A percentile compares a stretch with the other conserved stretches of the same genome.
Conservation (phyloP, 306 rosid genomes). For the Rosa rugosa region DNA sequence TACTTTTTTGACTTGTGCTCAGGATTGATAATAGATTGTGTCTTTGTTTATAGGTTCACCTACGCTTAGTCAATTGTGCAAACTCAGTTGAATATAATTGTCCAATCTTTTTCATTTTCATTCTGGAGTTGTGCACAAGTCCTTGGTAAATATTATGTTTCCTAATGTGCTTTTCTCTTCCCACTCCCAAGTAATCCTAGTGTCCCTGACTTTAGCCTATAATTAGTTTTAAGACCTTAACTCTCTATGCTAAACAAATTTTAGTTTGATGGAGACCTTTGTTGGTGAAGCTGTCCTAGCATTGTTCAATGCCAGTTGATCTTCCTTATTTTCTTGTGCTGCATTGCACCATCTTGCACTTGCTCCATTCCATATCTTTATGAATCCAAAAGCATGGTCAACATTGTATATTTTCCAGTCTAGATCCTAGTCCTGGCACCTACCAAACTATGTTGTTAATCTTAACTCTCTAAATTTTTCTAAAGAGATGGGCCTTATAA, state of each 20-base stretch:
- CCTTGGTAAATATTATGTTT: background rate
- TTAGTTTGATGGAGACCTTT: background rate
- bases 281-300: background rate
- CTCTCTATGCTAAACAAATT: background rate
- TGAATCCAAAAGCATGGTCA: background rate
- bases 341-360: background rate
- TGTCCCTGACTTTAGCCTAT: background rate
- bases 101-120: background rate
- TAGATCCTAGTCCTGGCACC: background rate
- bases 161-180: background rate
- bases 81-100: background rate
- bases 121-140: background rate
- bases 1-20: background rate
- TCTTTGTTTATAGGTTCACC: background rate
- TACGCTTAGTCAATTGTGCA: background rate
- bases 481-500: background rate
- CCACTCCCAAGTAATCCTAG: background rate
- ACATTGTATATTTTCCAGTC: background rate
- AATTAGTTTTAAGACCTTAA: background rate
- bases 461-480: background rate
- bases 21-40: background rate
- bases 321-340: background rate
- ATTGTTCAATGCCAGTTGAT: background rate
- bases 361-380: background rate
- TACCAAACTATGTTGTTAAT: background rate